Evolutionary conservation across 139 green algal genomes (phyloP).

Genomic region (Volvox reticuliferus): DNA sequence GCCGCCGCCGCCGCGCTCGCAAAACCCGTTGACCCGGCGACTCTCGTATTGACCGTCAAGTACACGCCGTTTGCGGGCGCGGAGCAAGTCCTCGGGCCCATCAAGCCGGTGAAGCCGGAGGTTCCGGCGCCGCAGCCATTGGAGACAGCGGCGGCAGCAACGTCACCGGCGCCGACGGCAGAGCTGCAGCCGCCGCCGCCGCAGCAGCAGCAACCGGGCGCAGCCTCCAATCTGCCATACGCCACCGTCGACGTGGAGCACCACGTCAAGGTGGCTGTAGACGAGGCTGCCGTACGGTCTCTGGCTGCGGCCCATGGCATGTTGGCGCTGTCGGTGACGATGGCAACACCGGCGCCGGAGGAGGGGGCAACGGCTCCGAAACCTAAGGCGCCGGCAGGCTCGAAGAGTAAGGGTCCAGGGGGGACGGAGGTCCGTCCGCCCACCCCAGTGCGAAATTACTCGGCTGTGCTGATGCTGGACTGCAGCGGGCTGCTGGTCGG

Average conservation of each 20-base stretch:
- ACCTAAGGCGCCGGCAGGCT: not conserved
- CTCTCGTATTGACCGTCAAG: constrained; percentile 25
- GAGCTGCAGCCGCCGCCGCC: not conserved
- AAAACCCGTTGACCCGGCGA: constrained; percentile 32
- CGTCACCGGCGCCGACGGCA: not conserved
- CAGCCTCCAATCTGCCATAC: not conserved
- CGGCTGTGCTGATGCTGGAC: constrained; percentile 27
- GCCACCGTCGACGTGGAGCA: constrained; percentile 32
- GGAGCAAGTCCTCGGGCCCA: not conserved
- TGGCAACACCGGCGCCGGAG: constrained; percentile 15
- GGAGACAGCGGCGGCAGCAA: not conserved
- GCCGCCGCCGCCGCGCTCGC: not conserved
- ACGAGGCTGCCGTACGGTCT: constrained; percentile 48
- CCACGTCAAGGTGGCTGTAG: constrained; percentile 47
- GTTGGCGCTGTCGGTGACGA: constrained; percentile 38
- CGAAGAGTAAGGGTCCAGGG: not conserved
- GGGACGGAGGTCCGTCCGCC: not conserved
- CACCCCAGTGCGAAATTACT: constrained; percentile 19
- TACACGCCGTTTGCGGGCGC: not conserved
- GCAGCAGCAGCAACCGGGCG: not conserved
- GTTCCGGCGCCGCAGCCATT: not conserved
- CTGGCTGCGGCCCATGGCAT: constrained; percentile 44
- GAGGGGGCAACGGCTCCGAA: not conserved
- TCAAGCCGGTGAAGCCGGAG: constrained; percentile 8
- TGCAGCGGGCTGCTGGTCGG: constrained; percentile 54